These are phyloP conservation scores for Canariomyces notabilis DNA, from an alignment of 2,329 filamentous ascomycete species.

Conservation along the genomic window DNA sequence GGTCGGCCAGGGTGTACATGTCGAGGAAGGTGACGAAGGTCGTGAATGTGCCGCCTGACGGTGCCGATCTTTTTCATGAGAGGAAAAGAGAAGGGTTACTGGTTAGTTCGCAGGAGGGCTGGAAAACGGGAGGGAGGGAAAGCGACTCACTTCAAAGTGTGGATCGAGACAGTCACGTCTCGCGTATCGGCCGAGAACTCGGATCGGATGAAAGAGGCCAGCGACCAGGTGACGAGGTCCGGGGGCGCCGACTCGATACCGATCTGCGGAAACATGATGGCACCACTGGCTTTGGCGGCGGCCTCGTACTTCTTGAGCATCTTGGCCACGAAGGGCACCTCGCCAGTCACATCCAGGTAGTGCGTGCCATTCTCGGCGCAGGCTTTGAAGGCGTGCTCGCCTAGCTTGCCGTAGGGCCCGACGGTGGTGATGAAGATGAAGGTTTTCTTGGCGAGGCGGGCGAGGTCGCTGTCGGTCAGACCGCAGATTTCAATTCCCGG, in stretches of 20 bases:
- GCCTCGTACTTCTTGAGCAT: slow-evolving; percentile 58
- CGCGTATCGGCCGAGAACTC: slow-evolving; percentile 42
- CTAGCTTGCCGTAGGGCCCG: slow-evolving; percentile 53
- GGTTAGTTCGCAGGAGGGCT: background rate
- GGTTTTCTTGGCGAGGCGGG: slow-evolving; percentile 50
- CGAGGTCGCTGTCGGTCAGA: slow-evolving; percentile 42
- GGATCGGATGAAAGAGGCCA: slow-evolving; percentile 47
- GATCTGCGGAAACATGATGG: slow-evolving; percentile 56
- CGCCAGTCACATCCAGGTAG: slow-evolving; percentile 60
- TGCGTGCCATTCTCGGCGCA: slow-evolving; percentile 60
- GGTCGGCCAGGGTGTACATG: slow-evolving; percentile 43
- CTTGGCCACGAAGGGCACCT: slow-evolving; percentile 50
- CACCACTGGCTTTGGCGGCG: slow-evolving; percentile 48
- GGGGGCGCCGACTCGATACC: slow-evolving; percentile 59
- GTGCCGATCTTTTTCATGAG: slow-evolving; percentile 43
- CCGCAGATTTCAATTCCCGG: slow-evolving; percentile 59
- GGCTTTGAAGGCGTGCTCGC: slow-evolving; percentile 55
- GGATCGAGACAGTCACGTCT: slow-evolving; percentile 50
- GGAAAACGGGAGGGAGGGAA: background rate
- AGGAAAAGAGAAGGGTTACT: slow-evolving; percentile 1
- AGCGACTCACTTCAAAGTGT: slow-evolving; percentile 36
- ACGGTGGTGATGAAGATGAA: slow-evolving; percentile 54
- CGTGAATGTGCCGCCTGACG: slow-evolving; percentile 63
- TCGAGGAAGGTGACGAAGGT: slow-evolving; percentile 60
- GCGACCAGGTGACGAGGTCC: slow-evolving; percentile 52